Percentiles rank a stretch among this genome's conserved stretches.
These are phyloP conservation scores for Larix kaempferi DNA, from an alignment of 75 land plant species.

Conservation along the genomic window DNA sequence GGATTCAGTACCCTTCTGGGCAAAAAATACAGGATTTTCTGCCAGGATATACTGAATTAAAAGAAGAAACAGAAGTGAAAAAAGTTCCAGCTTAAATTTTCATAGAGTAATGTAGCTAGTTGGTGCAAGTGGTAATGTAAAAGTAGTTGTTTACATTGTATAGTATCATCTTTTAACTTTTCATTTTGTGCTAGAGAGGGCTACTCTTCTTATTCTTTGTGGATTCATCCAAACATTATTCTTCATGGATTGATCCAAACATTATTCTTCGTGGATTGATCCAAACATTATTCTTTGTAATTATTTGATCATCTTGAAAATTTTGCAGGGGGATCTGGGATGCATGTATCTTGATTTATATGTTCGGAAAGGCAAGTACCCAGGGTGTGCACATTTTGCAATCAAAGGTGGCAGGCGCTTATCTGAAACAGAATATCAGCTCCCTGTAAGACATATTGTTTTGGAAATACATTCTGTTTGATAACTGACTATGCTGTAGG, in stretches of 20 bases:
- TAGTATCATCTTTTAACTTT: background rate
- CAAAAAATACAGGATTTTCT: background rate
- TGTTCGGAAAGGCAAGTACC: conserved; percentile 77
- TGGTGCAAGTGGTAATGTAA: background rate
- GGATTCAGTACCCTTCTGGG: background rate
- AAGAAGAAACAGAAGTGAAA: background rate
- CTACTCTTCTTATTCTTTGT: background rate
- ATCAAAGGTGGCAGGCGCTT: conserved; percentile 86
- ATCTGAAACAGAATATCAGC: conserved; percentile 81
- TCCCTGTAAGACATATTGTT: conserved; percentile 68
- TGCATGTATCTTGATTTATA: conserved; percentile 88
- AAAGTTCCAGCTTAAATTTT: background rate
- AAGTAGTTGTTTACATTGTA: background rate
- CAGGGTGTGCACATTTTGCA: conserved; percentile 96
- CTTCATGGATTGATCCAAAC: too few relatives aligned
- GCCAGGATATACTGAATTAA: background rate
- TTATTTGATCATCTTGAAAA: background rate
- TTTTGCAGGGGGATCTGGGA: conserved; percentile 83
- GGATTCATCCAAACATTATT: too few relatives aligned
- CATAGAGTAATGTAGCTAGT: background rate
- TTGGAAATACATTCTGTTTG: background rate
- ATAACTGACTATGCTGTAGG: background rate
- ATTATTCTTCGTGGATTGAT: too few relatives aligned
- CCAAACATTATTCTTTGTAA: background rate
- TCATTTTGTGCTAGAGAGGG: background rate